phyloP scores from a whole-genome alignment of 2,329 filamentous ascomycete genomes.

The Phymatotrichopsis omnivora region DNA sequence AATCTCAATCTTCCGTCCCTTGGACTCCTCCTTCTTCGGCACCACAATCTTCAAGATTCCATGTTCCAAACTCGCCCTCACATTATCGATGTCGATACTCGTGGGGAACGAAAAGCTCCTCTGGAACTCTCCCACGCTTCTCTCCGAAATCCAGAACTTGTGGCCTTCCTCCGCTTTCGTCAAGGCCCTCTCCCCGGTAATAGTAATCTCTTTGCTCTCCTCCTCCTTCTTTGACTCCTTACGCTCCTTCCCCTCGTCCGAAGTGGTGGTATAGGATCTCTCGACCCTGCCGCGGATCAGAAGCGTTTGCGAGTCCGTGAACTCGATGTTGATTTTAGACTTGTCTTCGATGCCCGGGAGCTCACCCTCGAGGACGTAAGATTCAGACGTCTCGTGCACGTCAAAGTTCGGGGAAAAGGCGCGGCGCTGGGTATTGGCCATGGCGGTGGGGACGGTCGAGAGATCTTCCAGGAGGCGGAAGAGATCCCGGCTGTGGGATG shows the following conservation, averaged over 20 bases:
- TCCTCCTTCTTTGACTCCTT: slow-evolving; percentile 25
- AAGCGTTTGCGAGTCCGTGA: slow-evolving; percentile 64
- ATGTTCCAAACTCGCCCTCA: slow-evolving; percentile 53
- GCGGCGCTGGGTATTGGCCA: slow-evolving; percentile 34
- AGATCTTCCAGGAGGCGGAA: slow-evolving; percentile 21
- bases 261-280: slow-evolving; percentile 38
- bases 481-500: no score
- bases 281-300: slow-evolving; percentile 60
- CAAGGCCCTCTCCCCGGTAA: background rate
- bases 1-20: slow-evolving; percentile 20
- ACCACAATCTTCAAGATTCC: slow-evolving; percentile 55
- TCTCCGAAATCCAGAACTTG: slow-evolving; percentile 59
- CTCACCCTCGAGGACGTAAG: slow-evolving; percentile 71
- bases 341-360: slow-evolving; percentile 66
- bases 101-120: slow-evolving; percentile 58
- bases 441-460: slow-evolving; percentile 4
- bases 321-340: slow-evolving; percentile 56
- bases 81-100: slow-evolving; percentile 51
- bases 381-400: slow-evolving; percentile 56
- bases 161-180: background rate
- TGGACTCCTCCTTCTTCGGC: slow-evolving; percentile 49
- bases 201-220: slow-evolving; percentile 4
- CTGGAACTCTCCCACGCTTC: slow-evolving; percentile 56
- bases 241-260: slow-evolving; percentile 34
- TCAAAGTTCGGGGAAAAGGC: slow-evolving; percentile 71